These are phyloP conservation scores for Aspergillus neotritici DNA, from an alignment of 2,329 filamentous ascomycete species.

Conservation along the genomic window DNA sequence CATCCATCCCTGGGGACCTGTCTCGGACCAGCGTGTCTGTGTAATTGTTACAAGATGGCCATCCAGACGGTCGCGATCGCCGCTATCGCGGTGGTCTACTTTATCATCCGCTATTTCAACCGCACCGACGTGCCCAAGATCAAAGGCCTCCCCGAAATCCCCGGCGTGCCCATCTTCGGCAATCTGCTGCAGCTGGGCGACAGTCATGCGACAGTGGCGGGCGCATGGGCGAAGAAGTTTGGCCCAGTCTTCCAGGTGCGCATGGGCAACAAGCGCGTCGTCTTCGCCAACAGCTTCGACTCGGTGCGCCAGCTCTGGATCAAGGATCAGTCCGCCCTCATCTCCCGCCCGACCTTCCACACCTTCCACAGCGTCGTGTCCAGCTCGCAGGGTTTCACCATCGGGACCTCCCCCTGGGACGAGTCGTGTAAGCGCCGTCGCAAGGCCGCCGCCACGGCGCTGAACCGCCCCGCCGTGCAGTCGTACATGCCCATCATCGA, in stretches of 20 bases:
- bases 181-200: conserved; percentile 57
- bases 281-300: conserved; percentile 74
- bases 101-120: conserved; percentile 40
- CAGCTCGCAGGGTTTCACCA: conserved; percentile 70
- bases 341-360: conserved; percentile 71
- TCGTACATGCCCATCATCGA: conserved; percentile 80
- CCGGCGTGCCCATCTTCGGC: conserved; percentile 58
- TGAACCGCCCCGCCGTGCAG: conserved; percentile 70
- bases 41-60: conserved; percentile 17
- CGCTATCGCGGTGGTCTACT: conserved; percentile 33
- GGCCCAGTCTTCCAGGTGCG: conserved; percentile 62
- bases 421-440: conserved; percentile 71
- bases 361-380: conserved; percentile 78
- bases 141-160: conserved; percentile 57
- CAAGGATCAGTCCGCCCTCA: conserved; percentile 69
- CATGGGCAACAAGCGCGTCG: conserved; percentile 65
- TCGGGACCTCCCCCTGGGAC: conserved; percentile 79
- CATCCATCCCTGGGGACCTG: no score
- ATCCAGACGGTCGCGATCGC: conserved; percentile 29
- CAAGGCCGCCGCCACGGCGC: conserved; percentile 71
- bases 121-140: conserved; percentile 56
- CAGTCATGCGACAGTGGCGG: conserved; percentile 51
- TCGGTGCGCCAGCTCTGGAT: conserved; percentile 69
- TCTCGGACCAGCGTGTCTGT: neutral
- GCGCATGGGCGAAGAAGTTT: conserved; percentile 55